Evolutionary conservation across 768 basidiomycete species (phyloP).

Genomic region (Xerocomellus chrysenteron): DNA sequence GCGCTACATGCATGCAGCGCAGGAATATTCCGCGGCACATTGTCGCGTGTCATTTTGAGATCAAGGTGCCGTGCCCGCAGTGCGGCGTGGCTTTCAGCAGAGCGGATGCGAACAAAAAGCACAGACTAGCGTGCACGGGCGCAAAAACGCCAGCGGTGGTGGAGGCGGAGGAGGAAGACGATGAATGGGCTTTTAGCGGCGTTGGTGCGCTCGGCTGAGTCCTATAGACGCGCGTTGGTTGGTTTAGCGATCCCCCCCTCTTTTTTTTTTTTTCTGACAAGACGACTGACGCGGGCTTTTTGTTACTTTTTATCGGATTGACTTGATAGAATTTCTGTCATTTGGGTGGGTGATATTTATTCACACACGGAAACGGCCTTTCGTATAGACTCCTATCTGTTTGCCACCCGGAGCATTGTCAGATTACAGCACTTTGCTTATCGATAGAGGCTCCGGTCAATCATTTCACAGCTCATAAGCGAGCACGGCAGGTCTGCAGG

Average conservation of each 20-base stretch:
- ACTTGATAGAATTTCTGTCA: not conserved
- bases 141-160: not conserved
- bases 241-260: not conserved
- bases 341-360: not conserved
- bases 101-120: conserved; percentile 26
- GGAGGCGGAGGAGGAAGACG: not conserved
- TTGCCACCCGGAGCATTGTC: too few species aligned
- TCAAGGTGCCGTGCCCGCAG: conserved; percentile 17
- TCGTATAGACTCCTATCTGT: too few species aligned
- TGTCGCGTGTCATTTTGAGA: conserved; percentile 22
- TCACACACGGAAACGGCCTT: too few species aligned
- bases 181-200: conserved; percentile 5
- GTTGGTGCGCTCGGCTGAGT: conserved; percentile 8
- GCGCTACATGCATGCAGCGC: conserved; percentile 19
- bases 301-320: not conserved
- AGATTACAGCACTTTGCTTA: not conserved
- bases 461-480: not conserved
- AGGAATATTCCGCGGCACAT: conserved; percentile 29
- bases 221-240: not conserved
- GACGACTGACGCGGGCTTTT: not conserved
- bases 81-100: conserved; percentile 22
- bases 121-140: conserved; percentile 13
- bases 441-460: not conserved
- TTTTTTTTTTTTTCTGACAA: not conserved
- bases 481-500: too few species aligned